Evolutionary conservation across 805 yeast species (phyloP), one percentile per base, ranked within the genome.

Genomic region (Candida boleticola): DNA sequence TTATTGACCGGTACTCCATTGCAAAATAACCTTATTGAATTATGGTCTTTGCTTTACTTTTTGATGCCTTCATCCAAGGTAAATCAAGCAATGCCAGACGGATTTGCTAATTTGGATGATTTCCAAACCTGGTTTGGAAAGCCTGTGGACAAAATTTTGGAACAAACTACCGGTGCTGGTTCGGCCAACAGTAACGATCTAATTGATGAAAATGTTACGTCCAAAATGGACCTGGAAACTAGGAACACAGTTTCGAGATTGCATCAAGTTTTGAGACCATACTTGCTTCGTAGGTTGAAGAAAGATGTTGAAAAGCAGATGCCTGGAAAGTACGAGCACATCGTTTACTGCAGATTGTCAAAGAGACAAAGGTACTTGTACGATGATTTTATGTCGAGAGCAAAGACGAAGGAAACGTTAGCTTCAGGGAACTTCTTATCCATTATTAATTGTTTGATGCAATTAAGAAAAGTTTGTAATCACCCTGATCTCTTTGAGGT

Each of bases 101-200:
- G 98, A 1, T 93, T 93, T 76, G 98, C 99, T 1, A 89, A 92
- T 55, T 71, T 93, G 45, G 93, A 88, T 49, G 96, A 93, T 55
- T 93, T 93, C 61, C 99, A 93, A 55, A 95, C 87, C 50, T 93
- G 99, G 99, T 93, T 93, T 63, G 96, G 97, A n/a, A 79, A 83
- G 46, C 99, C 99, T 0, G 97, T 93, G 3, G 98, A 93, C 60
- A 85, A 80, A 51, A 80, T 93, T 46, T 82, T 93, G 41, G 97
- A 93, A 61, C 84, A 80, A 44, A 60, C 70, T 0, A 51, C 64
- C 9, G 48, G 57, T 6, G 87, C 84, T 23, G 64, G 63, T 3
- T 67, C 73, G 9, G 71, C 66, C n/a, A 48, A 40, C 30, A 30
- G 51, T 3, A 17, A 17, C 11, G 86, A 80, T 50, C 38, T 68